Evolutionary conservation across 768 basidiomycete genomes (phyloP), one percentile per base, ranked within the genome.

Genomic region (Hypholoma sublateritium): DNA sequence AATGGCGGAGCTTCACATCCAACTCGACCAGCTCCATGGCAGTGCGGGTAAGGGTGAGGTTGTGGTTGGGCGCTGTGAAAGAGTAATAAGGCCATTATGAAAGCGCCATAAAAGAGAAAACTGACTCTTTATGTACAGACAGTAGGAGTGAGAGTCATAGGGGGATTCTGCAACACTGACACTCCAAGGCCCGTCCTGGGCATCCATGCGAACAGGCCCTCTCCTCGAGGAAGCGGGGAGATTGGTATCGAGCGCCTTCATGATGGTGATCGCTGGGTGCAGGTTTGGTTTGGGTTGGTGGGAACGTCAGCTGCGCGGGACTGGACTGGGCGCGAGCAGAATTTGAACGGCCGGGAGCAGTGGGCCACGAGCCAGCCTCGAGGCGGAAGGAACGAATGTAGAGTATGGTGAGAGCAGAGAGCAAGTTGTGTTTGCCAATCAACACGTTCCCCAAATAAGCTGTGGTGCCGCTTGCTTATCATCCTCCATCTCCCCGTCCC

Each of bases 71-170:
- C 19, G 93, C 93, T 92, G 74, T 34, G 64, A 65, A 58, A 59
- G 61, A 56, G 65, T 53, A 22, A 47, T 49, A 36, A 19, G 24
- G 17, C 14, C 44, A 39, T 47, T 28, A 54, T 54, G 58, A 47
- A 49, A n/a, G n/a, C n/a, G n/a, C n/a, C n/a, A 39, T 47, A 41
- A 37, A 37, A 7, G 36, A 37, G 55, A 57, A 67, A 62, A 83
- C 90, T 79, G 72, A 93, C 92, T 94, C 82, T 93, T 94, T 74
- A 94, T 85, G 78, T 94, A 94, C 67, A 94, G 81, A 68, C 83
- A 87, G 76, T 88, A 94, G 8, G 85, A 83, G 61, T 79, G 77
- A 45, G 85, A 69, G 72, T 89, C 87, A 69, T 91, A 82, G 21
- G 89, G 89, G 51, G 85, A 87, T 76, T 93, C 90, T 60, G 93